Evolutionary conservation across 768 basidiomycete genomes (phyloP), one percentile per base, ranked within the genome.

Genomic region (Kwoniella sp.): DNA sequence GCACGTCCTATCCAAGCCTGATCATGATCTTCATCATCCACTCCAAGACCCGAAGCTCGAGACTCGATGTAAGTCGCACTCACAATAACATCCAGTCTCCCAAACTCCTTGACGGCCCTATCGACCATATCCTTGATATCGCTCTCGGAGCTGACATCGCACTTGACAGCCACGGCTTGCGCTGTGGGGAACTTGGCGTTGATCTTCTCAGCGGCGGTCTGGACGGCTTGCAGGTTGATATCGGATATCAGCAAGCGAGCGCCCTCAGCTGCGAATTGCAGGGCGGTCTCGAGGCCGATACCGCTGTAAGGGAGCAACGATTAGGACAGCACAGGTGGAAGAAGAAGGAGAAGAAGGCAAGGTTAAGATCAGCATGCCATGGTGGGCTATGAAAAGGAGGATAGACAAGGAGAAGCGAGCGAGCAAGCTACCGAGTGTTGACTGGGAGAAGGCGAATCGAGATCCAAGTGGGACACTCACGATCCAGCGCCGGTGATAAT

Each of bases 31-130:
- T n/a, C n/a, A n/a, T n/a, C n/a, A n/a, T n/a, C n/a, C n/a, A n/a
- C n/a, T n/a, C n/a, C n/a, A 9, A 51, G 50, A 12, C 23, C 9
- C 23, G 50, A 51, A 11, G 11, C 50, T 11, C 8, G 11, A 9
- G 50, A 12, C 23, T 9, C 23, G 50, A 9, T 22, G 17, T 17
- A 25, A 51, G 11, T 12, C 23, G 13, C 20, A 73, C 86, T 72
- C 76, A 94, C 93, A 90, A 99, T 90, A 66, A 99, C 83, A 79
- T 99, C 96, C 73, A 99, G 84, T 63, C 96, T 84, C n/a, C 96
- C 96, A 81, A 93, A 96, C 73, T 88, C 86, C 65, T 86, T 83
- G 59, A 96, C 88, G 0, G 94, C 90, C 58, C 80, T 82, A 61
- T 91, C 89, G 25, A 99, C 91, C 8, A 89, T 86, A 38, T 84